Evolutionary conservation across 495 filamentous ascomycete species (phyloP), one percentile per base, ranked within the genome.

Genomic region (Gamarada debralockiae): DNA sequence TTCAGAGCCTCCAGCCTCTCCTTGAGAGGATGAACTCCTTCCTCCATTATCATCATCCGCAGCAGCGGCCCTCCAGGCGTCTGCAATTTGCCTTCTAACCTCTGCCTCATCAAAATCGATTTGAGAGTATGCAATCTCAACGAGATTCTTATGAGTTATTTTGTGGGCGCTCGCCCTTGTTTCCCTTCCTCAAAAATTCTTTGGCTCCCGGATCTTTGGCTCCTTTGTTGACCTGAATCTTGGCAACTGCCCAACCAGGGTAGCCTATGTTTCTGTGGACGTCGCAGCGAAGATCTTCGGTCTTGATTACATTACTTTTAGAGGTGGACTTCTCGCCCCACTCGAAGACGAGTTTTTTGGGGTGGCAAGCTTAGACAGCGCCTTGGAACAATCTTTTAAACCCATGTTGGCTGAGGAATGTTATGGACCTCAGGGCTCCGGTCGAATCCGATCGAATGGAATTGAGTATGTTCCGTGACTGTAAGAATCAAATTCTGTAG

Each of bases 231-330:
- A 29, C 42, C 21, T 45, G 42, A 20, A 45, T 29, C 42, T 45
- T 45, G 8, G 42, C 42, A 24, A 29, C 9, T 9, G 42, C 42
- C 15, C 21, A 45, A 22, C 24, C 42, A 45, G 42, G 17, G 24
- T 29, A 45, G 24, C 42, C 23, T 9, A 45, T 1, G 42, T 45
- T 25, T 29, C 24, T 45, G 12, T 45, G 42, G 20, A 45, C 42
- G 24, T 25, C 42, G n/a, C 21, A 25, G 21, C 42, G 42, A 45
- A 45, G 42, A 29, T 45, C 42, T 25, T 25, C 42, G 3, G 3
- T 45, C 42, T 45, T 45, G 17, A 45, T 45, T 14, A 45, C 42
- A 21, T 45, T 45, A 17, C 42, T 45, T 45, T 25, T 45, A 21
- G 5, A 45, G 42, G 42, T 45, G 22, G 7, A 45, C 20, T 17